These are phyloP conservation scores for Canna indica DNA, from an alignment of 176 grass and related monocot genomes.

Conservation along the genomic window DNA sequence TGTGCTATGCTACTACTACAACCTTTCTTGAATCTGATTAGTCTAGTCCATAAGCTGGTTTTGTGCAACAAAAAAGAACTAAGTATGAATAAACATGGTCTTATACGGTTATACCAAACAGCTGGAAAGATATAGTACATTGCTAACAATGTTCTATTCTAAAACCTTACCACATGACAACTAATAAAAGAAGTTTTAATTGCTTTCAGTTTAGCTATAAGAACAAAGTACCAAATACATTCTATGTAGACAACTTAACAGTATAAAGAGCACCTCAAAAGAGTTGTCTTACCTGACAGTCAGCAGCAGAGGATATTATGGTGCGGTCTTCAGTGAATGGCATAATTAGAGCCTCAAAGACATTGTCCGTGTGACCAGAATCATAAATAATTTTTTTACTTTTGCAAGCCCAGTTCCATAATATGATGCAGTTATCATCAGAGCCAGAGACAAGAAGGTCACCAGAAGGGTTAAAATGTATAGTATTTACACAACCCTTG, in stretches of 20 bases:
- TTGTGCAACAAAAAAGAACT: too few species aligned
- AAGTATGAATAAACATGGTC: neutral
- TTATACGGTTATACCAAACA: neutral
- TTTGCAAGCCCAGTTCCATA: constrained; percentile 79
- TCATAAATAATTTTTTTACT: constrained; percentile 42
- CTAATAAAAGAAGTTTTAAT: neutral
- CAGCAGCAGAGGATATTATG: constrained; percentile 60
- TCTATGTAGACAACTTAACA: neutral
- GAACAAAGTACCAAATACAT: neutral
- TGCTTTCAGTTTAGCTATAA: neutral
- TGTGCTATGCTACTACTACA: too few species aligned
- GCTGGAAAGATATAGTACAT: neutral
- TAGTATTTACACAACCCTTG: constrained; percentile 65
- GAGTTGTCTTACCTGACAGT: constrained; percentile 50
- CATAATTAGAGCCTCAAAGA: constrained; percentile 72
- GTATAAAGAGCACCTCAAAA: neutral
- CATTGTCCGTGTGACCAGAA: constrained; percentile 68
- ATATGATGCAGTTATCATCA: constrained; percentile 57
- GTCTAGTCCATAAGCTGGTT: too few species aligned
- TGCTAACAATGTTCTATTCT: neutral
- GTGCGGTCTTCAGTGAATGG: constrained; percentile 59
- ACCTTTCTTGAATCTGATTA: too few species aligned
- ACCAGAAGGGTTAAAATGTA: constrained; percentile 60
- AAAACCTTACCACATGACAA: neutral
- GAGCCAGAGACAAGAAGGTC: constrained; percentile 71